phyloP scores from a whole-genome alignment of 2,329 filamentous ascomycete genomes.

The Cryoendolithus antarcticus region DNA sequence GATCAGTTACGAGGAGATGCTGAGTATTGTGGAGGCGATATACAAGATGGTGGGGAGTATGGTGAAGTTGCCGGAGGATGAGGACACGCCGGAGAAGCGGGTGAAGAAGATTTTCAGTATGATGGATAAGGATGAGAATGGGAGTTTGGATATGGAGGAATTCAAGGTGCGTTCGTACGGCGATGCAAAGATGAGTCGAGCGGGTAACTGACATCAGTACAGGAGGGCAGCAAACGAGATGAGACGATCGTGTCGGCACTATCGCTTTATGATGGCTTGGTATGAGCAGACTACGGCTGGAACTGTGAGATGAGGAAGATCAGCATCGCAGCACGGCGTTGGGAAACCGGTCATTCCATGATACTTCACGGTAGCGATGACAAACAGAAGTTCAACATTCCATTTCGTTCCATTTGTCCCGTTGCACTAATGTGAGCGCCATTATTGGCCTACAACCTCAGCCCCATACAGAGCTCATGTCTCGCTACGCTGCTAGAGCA shows the following conservation, averaged over 20 bases:
- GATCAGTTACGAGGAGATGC: constrained; percentile 98
- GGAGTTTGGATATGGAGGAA: constrained; percentile 89
- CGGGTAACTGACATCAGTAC: constrained; percentile 7
- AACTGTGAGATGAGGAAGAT: no score
- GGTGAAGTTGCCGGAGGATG: constrained; percentile 97
- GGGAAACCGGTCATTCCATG: no score
- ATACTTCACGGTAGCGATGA: no score
- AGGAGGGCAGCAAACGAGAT: constrained; percentile 92
- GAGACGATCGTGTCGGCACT: constrained; percentile 97
- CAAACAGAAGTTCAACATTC: no score
- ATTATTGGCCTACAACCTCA: no score
- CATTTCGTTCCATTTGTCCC: no score
- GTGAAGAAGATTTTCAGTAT: constrained; percentile 97
- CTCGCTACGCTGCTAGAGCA: no score
- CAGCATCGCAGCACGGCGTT: no score
- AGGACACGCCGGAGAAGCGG: constrained; percentile 97
- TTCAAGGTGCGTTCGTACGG: constrained; percentile 50
- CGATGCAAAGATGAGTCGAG: no score
- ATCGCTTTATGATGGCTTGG: constrained; percentile 89
- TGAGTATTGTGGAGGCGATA: constrained; percentile 96
- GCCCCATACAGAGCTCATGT: no score
- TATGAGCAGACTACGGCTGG: constrained; percentile 27
- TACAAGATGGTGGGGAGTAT: constrained; percentile 99
- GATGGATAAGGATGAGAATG: constrained; percentile 99
- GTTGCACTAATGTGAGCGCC: no score